A percentile compares a stretch with the other conserved stretches of the same genome.
These are phyloP conservation scores for Kernera saxatilis DNA, from an alignment of 345 rosid genomes.

Conservation along the genomic window DNA sequence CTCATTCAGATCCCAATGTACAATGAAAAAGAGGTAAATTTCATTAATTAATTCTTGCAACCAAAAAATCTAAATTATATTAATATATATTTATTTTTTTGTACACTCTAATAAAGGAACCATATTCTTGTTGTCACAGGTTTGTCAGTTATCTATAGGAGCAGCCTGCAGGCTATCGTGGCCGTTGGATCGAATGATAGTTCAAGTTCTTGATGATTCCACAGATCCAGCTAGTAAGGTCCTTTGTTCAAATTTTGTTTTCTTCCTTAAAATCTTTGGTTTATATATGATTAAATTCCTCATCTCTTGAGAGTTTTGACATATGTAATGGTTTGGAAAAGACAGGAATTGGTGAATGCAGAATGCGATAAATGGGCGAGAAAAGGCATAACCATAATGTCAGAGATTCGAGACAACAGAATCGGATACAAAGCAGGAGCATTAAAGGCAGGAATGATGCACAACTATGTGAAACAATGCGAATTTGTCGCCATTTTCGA, in stretches of 20 bases:
- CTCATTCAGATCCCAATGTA: slow-evolving; percentile 40
- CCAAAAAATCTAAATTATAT: neutral
- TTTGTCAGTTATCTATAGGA: slow-evolving; percentile 57
- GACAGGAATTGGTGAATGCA: slow-evolving; percentile 30
- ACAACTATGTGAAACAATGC: slow-evolving; percentile 45
- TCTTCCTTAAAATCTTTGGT: neutral
- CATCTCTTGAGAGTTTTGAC: neutral
- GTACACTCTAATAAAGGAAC: neutral
- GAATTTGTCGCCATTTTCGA: slow-evolving; percentile 47
- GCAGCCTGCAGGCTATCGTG: slow-evolving; percentile 62
- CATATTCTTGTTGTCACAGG: slow-evolving; percentile 34
- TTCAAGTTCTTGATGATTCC: slow-evolving; percentile 68
- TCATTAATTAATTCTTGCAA: neutral
- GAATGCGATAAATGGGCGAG: slow-evolving; percentile 37
- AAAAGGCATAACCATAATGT: slow-evolving; percentile 34
- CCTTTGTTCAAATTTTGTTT: slow-evolving; percentile 10
- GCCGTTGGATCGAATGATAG: slow-evolving; percentile 54
- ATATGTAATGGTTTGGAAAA: slow-evolving; percentile 12
- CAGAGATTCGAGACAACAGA: slow-evolving; percentile 43
- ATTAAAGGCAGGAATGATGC: slow-evolving; percentile 56
- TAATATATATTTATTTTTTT: neutral
- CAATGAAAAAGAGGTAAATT: slow-evolving; percentile 35
- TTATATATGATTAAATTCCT: neutral
- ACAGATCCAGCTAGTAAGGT: slow-evolving; percentile 63
- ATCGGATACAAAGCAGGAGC: slow-evolving; percentile 54